These are phyloP conservation scores for Pichia cabralensis DNA, from an alignment of 805 yeast genomes.

Conservation along the genomic window DNA sequence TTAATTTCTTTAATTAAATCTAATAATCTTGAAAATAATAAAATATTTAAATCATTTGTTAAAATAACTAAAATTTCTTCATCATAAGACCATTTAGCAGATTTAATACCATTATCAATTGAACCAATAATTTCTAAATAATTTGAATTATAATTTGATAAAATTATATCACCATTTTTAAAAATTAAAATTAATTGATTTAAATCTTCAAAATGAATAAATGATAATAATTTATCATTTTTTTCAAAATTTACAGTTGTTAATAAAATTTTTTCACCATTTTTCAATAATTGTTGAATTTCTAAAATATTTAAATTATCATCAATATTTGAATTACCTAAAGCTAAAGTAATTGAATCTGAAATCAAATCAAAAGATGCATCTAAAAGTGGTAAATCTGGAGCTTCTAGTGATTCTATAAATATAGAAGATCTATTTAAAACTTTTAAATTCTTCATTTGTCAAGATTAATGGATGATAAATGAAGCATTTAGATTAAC, in stretches of 20 bases:
- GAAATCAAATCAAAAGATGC: slow-evolving; percentile 63
- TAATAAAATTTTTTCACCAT: slow-evolving; percentile 51
- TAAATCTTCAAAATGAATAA: slow-evolving; percentile 63
- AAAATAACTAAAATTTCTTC: slow-evolving; percentile 74
- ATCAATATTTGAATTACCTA: slow-evolving; percentile 51
- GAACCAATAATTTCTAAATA: slow-evolving; percentile 68
- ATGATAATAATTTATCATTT: slow-evolving; percentile 38
- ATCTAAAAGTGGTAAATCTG: slow-evolving; percentile 47
- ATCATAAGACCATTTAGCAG: slow-evolving; percentile 84
- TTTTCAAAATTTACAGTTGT: slow-evolving; percentile 39
- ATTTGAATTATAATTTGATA: slow-evolving; percentile 47
- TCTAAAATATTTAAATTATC: no score
- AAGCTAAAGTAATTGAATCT: slow-evolving; percentile 60
- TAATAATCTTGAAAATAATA: slow-evolving; percentile 63
- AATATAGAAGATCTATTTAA: slow-evolving; percentile 44
- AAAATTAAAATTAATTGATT: slow-evolving; percentile 58
- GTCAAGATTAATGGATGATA: neutral
- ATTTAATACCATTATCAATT: slow-evolving; percentile 61
- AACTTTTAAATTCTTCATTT: slow-evolving; percentile 26
- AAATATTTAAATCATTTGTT: slow-evolving; percentile 49
- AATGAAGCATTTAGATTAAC: neutral
- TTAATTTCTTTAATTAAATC: slow-evolving; percentile 67
- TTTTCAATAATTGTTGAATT: slow-evolving; percentile 65
- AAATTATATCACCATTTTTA: slow-evolving; percentile 64
- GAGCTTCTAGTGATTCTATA: slow-evolving; percentile 48